Percentiles rank a stretch among this genome's conserved stretches.
Conservation (phyloP, 2,329 filamentous ascomycete species). For the Xylariaceae sp. region DNA sequence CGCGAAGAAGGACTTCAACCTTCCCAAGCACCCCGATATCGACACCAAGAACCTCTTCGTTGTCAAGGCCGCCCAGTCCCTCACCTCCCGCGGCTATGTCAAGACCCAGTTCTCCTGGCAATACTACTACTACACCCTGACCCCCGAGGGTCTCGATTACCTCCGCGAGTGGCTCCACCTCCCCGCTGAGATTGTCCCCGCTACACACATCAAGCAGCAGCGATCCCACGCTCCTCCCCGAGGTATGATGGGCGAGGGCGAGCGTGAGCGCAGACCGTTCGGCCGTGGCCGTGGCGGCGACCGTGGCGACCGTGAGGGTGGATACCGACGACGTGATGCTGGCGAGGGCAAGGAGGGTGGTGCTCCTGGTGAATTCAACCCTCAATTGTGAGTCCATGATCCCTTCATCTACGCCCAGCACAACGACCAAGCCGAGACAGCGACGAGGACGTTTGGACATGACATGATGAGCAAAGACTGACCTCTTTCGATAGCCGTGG, state of each 20-base stretch:
- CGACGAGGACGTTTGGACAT: neutral
- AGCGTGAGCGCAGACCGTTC: conserved; percentile 78
- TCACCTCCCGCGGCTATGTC: conserved; percentile 96
- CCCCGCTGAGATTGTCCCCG: conserved; percentile 97
- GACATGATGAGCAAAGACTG: conserved; percentile 17
- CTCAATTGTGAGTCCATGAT: conserved; percentile 68
- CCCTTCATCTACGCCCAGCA: conserved; percentile 2
- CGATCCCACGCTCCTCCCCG: conserved; percentile 96
- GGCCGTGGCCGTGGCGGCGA: conserved; percentile 72
- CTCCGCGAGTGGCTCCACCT: conserved; percentile 99
- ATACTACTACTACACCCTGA: conserved; percentile 99
- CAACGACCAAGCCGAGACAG: too few species aligned
- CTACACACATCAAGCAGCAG: conserved; percentile 99
- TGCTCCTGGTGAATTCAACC: conserved; percentile 88
- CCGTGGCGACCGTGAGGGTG: conserved; percentile 72
- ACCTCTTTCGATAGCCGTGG: conserved; percentile 60
- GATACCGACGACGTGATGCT: conserved; percentile 87
- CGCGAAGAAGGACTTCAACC: conserved; percentile 99
- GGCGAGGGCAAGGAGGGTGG: conserved; percentile 86
- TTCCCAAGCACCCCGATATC: conserved; percentile 95
- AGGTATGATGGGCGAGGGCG: conserved; percentile 91
- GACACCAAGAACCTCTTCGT: conserved; percentile 99
- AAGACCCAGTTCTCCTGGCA: conserved; percentile 99
- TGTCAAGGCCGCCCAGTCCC: conserved; percentile 98
- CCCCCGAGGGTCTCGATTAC: conserved; percentile 99